Evolutionary conservation across 2,329 filamentous ascomycete genomes (phyloP).

Genomic region (Juglanconis juglandina): DNA sequence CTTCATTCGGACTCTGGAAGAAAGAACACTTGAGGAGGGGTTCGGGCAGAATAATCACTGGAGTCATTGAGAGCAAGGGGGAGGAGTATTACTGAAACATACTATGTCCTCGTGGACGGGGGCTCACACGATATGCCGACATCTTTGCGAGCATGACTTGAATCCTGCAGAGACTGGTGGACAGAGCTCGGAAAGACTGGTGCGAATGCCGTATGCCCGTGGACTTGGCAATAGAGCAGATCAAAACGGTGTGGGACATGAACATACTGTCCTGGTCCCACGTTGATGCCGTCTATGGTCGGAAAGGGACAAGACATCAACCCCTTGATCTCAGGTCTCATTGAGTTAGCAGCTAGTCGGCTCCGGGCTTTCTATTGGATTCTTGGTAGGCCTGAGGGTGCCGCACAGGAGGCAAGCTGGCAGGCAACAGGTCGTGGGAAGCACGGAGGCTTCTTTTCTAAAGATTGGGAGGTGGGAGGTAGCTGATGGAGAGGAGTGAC

Average conservation of each 20-base stretch:
- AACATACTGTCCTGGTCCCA: too few species aligned
- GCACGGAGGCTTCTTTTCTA: background rate
- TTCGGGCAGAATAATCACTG: slow-evolving; percentile 42
- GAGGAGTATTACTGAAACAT: background rate
- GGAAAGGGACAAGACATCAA: too few species aligned
- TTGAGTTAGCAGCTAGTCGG: background rate
- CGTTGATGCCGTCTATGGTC: too few species aligned
- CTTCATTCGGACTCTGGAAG: slow-evolving; percentile 92
- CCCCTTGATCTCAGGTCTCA: too few species aligned
- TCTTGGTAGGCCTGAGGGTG: background rate
- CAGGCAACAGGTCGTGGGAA: background rate
- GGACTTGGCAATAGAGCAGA: too few species aligned
- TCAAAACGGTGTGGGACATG: too few species aligned
- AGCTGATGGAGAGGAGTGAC: background rate
- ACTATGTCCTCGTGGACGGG: background rate
- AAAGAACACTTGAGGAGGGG: slow-evolving; percentile 88
- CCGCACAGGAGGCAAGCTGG: background rate
- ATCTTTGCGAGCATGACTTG: background rate
- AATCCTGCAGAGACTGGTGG: too few species aligned
- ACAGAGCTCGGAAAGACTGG: too few species aligned
- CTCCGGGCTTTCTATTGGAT: too few species aligned
- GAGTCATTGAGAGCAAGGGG: slow-evolving; percentile 12
- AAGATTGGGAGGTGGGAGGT: background rate
- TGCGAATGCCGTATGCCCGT: too few species aligned
- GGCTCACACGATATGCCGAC: background rate